phyloP scores from a whole-genome alignment of 257 asterid species.

The Dorcoceras hygrometricum region DNA sequence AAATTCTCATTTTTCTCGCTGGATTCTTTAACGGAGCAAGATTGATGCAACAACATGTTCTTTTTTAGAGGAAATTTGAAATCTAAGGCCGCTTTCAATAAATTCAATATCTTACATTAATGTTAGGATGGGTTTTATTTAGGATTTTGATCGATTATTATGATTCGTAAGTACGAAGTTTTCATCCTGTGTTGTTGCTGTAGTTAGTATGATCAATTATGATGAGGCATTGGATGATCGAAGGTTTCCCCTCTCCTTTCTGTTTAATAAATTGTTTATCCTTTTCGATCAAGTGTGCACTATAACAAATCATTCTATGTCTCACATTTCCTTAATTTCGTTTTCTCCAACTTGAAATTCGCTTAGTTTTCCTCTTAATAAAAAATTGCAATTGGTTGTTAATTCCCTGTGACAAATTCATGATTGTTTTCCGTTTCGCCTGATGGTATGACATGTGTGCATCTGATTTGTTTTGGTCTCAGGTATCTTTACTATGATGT shows the following conservation, averaged over 20 bases:
- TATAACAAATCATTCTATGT: background rate
- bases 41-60: slow-evolving; percentile 12
- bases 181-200: slow-evolving; percentile 1
- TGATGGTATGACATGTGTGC: too few species aligned
- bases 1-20: background rate
- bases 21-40: slow-evolving; percentile 12
- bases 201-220: background rate
- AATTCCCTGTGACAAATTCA: background rate
- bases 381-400: background rate
- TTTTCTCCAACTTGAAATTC: background rate
- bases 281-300: background rate
- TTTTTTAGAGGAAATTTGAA: slow-evolving; percentile 1
- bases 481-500: slow-evolving; percentile 20
- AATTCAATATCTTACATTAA: background rate
- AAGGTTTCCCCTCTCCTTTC: background rate
- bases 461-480: background rate
- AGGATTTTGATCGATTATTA: slow-evolving; percentile 7
- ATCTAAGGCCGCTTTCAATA: slow-evolving; percentile 13
- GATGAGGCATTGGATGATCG: slow-evolving; percentile 6
- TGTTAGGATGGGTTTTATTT: background rate
- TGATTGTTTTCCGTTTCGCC: background rate
- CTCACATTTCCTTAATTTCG: background rate
- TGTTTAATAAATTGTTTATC: background rate
- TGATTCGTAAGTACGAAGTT: background rate
- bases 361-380: background rate